A percentile compares a stretch with the other conserved stretches of the same genome.
These are phyloP conservation scores for Vishniacozyma victoriae DNA, from an alignment of 768 basidiomycete species.

Conservation along the genomic window DNA sequence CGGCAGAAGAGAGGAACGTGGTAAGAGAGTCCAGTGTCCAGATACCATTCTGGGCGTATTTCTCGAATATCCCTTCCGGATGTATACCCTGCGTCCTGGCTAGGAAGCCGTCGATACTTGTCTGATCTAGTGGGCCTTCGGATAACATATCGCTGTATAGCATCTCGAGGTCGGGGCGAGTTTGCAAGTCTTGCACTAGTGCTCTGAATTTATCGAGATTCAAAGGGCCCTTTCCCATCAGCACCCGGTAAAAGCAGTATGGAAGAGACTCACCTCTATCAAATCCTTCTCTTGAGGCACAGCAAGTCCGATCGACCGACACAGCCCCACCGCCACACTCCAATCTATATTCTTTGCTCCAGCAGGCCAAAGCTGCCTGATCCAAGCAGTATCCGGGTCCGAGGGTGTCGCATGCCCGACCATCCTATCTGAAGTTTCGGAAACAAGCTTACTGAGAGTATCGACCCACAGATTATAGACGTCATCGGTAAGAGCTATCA, in stretches of 20 bases:
- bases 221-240: constrained; percentile 15
- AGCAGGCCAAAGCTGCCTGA: constrained; percentile 39
- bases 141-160: constrained; percentile 54
- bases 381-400: constrained; percentile 38
- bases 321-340: constrained; percentile 24
- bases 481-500: constrained; percentile 64
- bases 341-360: constrained; percentile 29
- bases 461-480: constrained; percentile 61
- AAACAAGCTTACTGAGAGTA: constrained; percentile 58
- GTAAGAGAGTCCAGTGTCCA: constrained; percentile 64
- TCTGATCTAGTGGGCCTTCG: constrained; percentile 48
- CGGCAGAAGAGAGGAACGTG: constrained; percentile 70
- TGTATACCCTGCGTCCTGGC: constrained; percentile 50
- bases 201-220: constrained; percentile 63
- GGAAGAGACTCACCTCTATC: constrained; percentile 3
- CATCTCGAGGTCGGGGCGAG: constrained; percentile 71
- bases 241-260: neutral
- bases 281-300: constrained; percentile 14
- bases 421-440: constrained; percentile 28
- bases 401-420: constrained; percentile 28
- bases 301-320: constrained; percentile 24
- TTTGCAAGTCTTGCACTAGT: constrained; percentile 76
- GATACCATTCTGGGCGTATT: constrained; percentile 40
- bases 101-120: constrained; percentile 55
- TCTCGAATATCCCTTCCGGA: constrained; percentile 49